phyloP scores from a whole-genome alignment of 1,139 yeast genomes.

The Yamadazyma dushanensis region DNA sequence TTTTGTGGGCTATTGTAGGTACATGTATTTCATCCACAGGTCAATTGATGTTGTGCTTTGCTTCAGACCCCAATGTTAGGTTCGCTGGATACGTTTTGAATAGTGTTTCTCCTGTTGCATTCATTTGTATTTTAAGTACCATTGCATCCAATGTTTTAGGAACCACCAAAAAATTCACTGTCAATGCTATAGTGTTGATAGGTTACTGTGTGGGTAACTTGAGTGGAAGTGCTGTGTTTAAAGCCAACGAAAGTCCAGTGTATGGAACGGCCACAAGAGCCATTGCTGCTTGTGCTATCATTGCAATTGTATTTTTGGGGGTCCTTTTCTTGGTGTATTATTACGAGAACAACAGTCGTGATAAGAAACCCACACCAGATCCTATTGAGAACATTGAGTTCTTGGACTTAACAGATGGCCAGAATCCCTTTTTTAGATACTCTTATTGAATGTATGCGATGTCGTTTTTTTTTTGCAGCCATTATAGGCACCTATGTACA shows the following conservation, averaged over 20 bases:
- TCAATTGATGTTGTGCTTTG: constrained; percentile 51
- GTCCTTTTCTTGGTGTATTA: constrained; percentile 30
- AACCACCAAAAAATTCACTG: constrained; percentile 63
- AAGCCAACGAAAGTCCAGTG: constrained; percentile 50
- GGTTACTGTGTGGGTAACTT: constrained; percentile 70
- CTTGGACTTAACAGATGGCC: constrained; percentile 64
- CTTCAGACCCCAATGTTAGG: constrained; percentile 31
- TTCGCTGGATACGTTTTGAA: constrained; percentile 42
- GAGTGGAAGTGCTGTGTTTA: constrained; percentile 70
- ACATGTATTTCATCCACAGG: constrained; percentile 38
- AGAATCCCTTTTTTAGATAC: constrained; percentile 65
- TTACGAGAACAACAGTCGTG: constrained; percentile 28
- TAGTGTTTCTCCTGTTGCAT: constrained; percentile 36
- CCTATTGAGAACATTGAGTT: constrained; percentile 52
- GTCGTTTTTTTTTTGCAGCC: too few relatives aligned
- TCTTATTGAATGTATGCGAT: too few relatives aligned
- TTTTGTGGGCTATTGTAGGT: constrained; percentile 45
- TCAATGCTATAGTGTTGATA: constrained; percentile 58
- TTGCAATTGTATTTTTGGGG: constrained; percentile 22
- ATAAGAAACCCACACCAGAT: constrained; percentile 17
- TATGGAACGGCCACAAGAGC: constrained; percentile 48
- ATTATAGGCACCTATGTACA: background rate
- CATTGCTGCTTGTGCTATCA: constrained; percentile 32
- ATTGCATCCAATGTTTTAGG: constrained; percentile 67
- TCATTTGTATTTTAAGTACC: constrained; percentile 48